Base-by-base conservation (phyloP, 2,329 filamentous ascomycete genomes). In the Colletotrichum sp. region DNA sequence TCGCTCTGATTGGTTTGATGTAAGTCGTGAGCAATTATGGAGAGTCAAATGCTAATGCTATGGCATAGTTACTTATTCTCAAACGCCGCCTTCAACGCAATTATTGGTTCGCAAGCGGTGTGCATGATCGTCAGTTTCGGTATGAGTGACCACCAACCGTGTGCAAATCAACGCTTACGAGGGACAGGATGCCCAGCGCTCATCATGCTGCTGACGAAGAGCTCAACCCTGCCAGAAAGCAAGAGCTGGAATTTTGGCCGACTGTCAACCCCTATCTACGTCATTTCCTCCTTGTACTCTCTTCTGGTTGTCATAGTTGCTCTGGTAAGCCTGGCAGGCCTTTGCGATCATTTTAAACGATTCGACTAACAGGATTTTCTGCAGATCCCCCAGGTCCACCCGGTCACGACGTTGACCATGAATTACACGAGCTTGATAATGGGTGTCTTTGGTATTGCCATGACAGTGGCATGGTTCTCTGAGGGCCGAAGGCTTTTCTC, bases 331-430 rank as follows among this genome's bases (percentile, higher is more conserved):
- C n/a, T 21, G 2, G 1, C 10, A 49, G 10, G 4, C 4, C 10
- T 49, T 21, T 8, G 44, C n/a, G 2, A 49, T 49, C 10, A 13
- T 49, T 49, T 49, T 1, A 49, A 10, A 3, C 10, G 44, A 2
- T 0, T 49, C 44, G n/a, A 8, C 44, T 49, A 6, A 49, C 44
- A 0, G n/a, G 4, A 7, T 0, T 7, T 4, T 49, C 6, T 49
- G 18, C 3, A 49, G 44, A 49, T 49, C 6, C 44, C 44, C 6
- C 44, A 49, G n/a, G 44, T 49, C 2, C 44, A 21, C 6, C 44
- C n/a, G 3, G 44, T 21, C 0, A 49, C 44, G 6, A 8, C 44
- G 1, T 13, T 49, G 9, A 49, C 9, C n/a, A 49, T 49, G 44
- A 49, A 49, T 4, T 49, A 49, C n/a, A 49, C 44, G n/a, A 49